Evolutionary conservation across 176 grass and related monocot species (phyloP).

Genomic region (Hsuehochloa calcarea): DNA sequence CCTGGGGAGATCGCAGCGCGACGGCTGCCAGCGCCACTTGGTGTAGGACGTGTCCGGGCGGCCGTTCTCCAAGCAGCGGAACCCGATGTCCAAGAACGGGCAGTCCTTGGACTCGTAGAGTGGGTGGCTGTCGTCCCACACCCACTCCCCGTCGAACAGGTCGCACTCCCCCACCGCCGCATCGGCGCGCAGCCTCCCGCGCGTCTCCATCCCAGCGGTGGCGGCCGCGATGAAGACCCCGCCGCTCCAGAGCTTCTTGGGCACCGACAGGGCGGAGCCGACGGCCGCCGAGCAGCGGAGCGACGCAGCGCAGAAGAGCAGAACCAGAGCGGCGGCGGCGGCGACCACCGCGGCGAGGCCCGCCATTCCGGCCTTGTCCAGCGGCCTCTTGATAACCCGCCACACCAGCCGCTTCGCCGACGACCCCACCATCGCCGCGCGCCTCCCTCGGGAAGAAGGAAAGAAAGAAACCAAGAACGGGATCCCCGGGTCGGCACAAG

Average conservation of each 20-base stretch:
- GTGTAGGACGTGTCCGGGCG: slow-evolving; percentile 63
- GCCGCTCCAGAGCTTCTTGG: slow-evolving; percentile 16
- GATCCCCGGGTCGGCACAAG: neutral
- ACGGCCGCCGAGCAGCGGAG: slow-evolving; percentile 20
- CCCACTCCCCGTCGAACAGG: slow-evolving; percentile 88
- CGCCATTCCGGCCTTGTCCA: slow-evolving; percentile 1
- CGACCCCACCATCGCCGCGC: neutral
- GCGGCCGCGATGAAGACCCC: slow-evolving; percentile 10
- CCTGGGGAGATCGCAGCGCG: slow-evolving; percentile 77
- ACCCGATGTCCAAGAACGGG: slow-evolving; percentile 70
- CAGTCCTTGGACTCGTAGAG: slow-evolving; percentile 78
- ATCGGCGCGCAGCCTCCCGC: neutral
- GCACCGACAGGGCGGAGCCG: slow-evolving; percentile 13
- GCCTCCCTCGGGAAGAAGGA: neutral
- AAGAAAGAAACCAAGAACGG: neutral
- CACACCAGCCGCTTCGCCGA: slow-evolving; percentile 20
- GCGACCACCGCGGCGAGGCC: neutral
- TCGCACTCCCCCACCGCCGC: slow-evolving; percentile 45
- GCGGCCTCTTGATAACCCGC: slow-evolving; percentile 3
- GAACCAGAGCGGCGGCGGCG: slow-evolving; percentile 2
- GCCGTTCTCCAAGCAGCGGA: slow-evolving; percentile 90
- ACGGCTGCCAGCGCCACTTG: slow-evolving; percentile 82
- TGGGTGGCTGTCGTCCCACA: slow-evolving; percentile 71
- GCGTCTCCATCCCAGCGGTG: neutral
- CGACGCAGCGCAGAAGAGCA: slow-evolving; percentile 36